Evolutionary conservation across 352 stramenopile genomes (phyloP).

Genomic region (Pythium myriotylum): DNA sequence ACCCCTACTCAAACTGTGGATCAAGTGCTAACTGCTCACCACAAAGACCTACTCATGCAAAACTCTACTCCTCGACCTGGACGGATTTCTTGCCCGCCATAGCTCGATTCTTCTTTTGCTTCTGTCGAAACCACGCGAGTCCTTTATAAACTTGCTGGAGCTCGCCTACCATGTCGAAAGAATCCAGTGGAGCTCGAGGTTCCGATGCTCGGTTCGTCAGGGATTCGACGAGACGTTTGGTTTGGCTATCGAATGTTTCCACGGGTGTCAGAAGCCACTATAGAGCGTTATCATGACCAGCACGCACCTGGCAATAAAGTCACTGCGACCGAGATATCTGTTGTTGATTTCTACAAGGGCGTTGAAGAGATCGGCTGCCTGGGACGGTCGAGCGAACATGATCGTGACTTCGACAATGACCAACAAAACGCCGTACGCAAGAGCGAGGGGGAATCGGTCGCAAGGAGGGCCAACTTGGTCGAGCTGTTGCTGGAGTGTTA

Average conservation of each 20-base stretch:
- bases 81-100: too few species aligned
- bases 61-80: too few species aligned
- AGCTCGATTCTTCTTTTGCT: not conserved
- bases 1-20: too few species aligned
- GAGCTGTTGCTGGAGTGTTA: not conserved
- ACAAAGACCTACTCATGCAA: too few species aligned
- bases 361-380: constrained; percentile 5
- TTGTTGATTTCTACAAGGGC: not conserved
- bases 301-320: constrained; percentile 2
- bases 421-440: not conserved
- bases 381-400: not conserved
- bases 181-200: not conserved
- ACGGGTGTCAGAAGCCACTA: not conserved
- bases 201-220: not conserved
- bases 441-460: not conserved
- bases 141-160: not conserved
- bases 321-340: not conserved
- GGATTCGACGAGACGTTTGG: not conserved
- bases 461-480: not conserved
- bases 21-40: too few species aligned
- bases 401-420: constrained; percentile 6
- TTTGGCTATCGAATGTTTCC: not conserved
- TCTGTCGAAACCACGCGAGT: constrained; percentile 6
- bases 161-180: not conserved
- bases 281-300: not conserved